phyloP scores from a whole-genome alignment of 805 yeast species.

The Kodamaea lidongshanica region DNA sequence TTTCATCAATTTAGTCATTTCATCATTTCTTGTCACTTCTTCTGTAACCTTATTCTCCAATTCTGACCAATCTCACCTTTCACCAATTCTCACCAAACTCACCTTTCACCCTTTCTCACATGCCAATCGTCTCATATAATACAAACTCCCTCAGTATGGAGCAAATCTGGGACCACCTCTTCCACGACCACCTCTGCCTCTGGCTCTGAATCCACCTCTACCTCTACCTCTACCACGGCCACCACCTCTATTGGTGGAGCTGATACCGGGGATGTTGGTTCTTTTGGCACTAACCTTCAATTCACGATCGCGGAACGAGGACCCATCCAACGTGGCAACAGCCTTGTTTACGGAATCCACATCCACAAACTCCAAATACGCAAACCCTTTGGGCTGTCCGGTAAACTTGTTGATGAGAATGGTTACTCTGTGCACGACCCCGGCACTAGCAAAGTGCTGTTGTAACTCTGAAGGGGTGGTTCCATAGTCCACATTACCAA shows the following conservation, averaged over 20 bases:
- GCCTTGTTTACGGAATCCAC: constrained; percentile 61
- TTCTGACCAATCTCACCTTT: too few species aligned
- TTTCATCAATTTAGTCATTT: too few species aligned
- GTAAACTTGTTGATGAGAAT: constrained; percentile 66
- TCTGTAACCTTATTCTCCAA: too few species aligned
- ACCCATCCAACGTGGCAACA: constrained; percentile 53
- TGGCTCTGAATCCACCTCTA: constrained; percentile 32
- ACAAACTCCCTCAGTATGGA: constrained; percentile 10
- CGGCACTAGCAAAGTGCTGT: constrained; percentile 61
- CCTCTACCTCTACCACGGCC: constrained; percentile 32
- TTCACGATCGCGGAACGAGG: constrained; percentile 60
- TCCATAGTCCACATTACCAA: constrained; percentile 79
- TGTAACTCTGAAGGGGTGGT: constrained; percentile 76
- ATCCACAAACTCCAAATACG: constrained; percentile 78
- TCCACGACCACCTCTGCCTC: constrained; percentile 17
- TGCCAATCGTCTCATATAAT: too few species aligned
- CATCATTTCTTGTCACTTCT: too few species aligned
- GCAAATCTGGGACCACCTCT: constrained; percentile 18
- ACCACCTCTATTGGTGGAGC: constrained; percentile 27
- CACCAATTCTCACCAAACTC: too few species aligned
- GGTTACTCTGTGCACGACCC: constrained; percentile 73
- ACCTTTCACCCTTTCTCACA: too few species aligned
- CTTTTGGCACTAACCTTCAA: constrained; percentile 73
- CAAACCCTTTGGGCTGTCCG: constrained; percentile 83
- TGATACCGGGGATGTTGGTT: constrained; percentile 73